Conservation (phyloP, 768 basidiomycete species). For the Lentinus tigrinus region DNA sequence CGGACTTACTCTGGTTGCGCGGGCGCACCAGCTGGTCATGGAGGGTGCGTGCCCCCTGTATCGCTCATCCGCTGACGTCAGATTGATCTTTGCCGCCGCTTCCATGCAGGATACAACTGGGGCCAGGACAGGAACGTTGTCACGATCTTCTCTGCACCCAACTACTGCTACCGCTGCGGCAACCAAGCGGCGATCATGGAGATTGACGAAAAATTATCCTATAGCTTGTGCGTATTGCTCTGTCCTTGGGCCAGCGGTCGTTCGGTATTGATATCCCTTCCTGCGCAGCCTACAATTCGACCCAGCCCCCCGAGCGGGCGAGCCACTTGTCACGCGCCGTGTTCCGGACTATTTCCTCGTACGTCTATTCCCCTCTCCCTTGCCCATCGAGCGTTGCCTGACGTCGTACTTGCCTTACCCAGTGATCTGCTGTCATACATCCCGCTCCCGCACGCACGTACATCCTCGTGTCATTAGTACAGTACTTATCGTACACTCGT, state of each 20-base stretch:
- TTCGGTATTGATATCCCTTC: not conserved
- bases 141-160: slow-evolving; percentile 99
- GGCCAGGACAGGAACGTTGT: slow-evolving; percentile 99
- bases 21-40: slow-evolving; percentile 95
- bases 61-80: not conserved
- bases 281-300: slow-evolving; percentile 92
- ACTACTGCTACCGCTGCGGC: slow-evolving; percentile 99
- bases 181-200: slow-evolving; percentile 99
- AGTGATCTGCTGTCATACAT: slow-evolving; percentile 23
- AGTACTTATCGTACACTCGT: slow-evolving; percentile 29
- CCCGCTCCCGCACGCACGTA: slow-evolving; percentile 4
- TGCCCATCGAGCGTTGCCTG: not conserved
- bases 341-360: slow-evolving; percentile 95
- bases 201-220: slow-evolving; percentile 97
- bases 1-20: slow-evolving; percentile 91
- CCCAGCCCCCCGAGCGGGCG: slow-evolving; percentile 97
- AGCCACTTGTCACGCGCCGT: slow-evolving; percentile 94
- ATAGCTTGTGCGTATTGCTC: slow-evolving; percentile 71
- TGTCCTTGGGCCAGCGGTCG: not conserved
- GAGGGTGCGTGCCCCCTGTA: slow-evolving; percentile 61
- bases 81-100: slow-evolving; percentile 8
- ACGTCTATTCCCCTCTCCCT: slow-evolving; percentile 29
- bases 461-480: slow-evolving; percentile 25
- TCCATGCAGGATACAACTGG: slow-evolving; percentile 80
- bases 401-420: not conserved